Conservation (phyloP, 371 early-diverging fungal species). For the Syncephalastrum contaminatum region DNA sequence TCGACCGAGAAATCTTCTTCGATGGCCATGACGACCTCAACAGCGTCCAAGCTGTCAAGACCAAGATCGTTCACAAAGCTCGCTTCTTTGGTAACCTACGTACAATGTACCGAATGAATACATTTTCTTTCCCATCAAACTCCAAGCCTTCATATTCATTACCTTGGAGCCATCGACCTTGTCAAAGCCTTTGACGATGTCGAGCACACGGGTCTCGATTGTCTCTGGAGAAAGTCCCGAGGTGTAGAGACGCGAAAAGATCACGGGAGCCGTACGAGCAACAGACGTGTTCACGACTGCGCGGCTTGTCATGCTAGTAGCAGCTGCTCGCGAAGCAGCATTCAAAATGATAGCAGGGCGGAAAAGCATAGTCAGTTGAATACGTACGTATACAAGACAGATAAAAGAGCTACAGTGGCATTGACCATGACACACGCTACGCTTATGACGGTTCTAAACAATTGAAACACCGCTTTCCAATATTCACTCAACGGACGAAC, state of each 20-base stretch:
- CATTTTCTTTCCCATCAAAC: too few relatives aligned
- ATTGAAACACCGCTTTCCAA: too few relatives aligned
- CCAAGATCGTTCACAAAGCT: slow-evolving; percentile 92
- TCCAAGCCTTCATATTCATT: slow-evolving; percentile 5
- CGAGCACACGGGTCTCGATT: slow-evolving; percentile 82
- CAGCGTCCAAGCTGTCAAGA: slow-evolving; percentile 92
- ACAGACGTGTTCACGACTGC: slow-evolving; percentile 7
- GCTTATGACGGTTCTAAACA: too few relatives aligned
- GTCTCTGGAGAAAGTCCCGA: slow-evolving; percentile 51
- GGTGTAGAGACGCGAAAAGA: slow-evolving; percentile 58
- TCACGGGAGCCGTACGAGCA: slow-evolving; percentile 29
- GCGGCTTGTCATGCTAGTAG: too few relatives aligned
- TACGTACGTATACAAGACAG: too few relatives aligned
- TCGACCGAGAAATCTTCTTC: slow-evolving; percentile 98
- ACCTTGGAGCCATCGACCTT: slow-evolving; percentile 91
- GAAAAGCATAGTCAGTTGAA: slow-evolving; percentile 9
- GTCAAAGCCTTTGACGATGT: slow-evolving; percentile 87
- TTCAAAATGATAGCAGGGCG: slow-evolving; percentile 47
- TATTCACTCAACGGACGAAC: too few relatives aligned
- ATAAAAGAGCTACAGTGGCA: too few relatives aligned
- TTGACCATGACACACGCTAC: too few relatives aligned
- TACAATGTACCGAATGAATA: too few relatives aligned
- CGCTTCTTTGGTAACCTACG: slow-evolving; percentile 77
- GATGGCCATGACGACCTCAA: slow-evolving; percentile 97
- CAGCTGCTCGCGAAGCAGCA: slow-evolving; percentile 48